phyloP scores from a whole-genome alignment of 176 grass and related monocot species.

The Lolium multiflorum region DNA sequence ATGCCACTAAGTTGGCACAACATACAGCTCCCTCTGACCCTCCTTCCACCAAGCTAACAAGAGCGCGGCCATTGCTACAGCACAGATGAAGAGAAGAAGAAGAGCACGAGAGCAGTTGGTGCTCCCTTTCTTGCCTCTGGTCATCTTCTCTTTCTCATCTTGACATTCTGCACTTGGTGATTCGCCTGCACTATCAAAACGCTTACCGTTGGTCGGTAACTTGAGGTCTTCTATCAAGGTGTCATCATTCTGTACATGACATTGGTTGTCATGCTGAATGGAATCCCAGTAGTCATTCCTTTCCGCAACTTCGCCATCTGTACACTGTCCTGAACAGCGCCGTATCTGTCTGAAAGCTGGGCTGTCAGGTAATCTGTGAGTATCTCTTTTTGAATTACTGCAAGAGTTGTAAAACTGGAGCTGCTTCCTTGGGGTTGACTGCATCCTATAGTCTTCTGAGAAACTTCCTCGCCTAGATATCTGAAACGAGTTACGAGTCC shows the following conservation, averaged over 20 bases:
- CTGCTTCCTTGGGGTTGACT: constrained; percentile 61
- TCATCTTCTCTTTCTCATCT: constrained; percentile 38
- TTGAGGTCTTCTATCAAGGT: constrained; percentile 42
- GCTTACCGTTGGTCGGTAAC: constrained; percentile 2
- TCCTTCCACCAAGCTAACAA: constrained; percentile 52
- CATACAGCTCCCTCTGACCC: constrained; percentile 31
- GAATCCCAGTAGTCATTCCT: constrained; percentile 21
- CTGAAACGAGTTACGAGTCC: constrained; percentile 27
- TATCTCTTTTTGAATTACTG: constrained; percentile 48
- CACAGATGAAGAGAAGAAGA: constrained; percentile 30
- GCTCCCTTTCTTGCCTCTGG: constrained; percentile 32
- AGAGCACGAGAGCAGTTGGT: background rate
- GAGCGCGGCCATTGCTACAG: background rate
- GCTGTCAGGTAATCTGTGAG: constrained; percentile 27
- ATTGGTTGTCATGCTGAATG: constrained; percentile 18
- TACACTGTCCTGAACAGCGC: constrained; percentile 2
- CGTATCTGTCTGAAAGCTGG: constrained; percentile 27
- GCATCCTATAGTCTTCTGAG: constrained; percentile 33
- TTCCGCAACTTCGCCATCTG: constrained; percentile 26
- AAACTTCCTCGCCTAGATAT: constrained; percentile 35
- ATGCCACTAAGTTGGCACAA: constrained; percentile 54
- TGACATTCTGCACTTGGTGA: constrained; percentile 42
- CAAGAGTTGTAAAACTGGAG: constrained; percentile 26
- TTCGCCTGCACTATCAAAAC: constrained; percentile 18
- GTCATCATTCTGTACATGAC: background rate